Evolutionary conservation across 768 basidiomycete genomes (phyloP).

Genomic region (Tulasnella sp.): DNA sequence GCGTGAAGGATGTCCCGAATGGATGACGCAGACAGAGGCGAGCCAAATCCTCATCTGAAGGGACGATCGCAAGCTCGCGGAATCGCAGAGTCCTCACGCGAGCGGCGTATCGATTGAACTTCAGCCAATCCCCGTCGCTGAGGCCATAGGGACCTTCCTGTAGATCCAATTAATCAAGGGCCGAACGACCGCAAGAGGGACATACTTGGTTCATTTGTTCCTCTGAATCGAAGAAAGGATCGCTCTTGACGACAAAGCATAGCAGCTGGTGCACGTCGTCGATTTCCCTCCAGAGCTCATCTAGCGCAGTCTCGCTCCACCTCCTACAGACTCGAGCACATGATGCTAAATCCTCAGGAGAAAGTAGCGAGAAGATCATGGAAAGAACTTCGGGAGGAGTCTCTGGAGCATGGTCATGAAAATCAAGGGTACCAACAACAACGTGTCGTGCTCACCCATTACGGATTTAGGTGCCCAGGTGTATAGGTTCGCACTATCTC

Average conservation of each 20-base stretch:
- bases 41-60: not conserved
- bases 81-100: not conserved
- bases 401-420: too few species aligned
- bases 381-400: not conserved
- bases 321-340: not conserved
- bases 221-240: not conserved
- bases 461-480: too few species aligned
- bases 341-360: not conserved
- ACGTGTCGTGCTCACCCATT: too few species aligned
- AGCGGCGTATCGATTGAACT: not conserved
- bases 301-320: not conserved
- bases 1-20: not conserved
- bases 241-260: not conserved
- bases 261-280: not conserved
- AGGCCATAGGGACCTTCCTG: not conserved
- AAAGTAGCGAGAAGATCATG: not conserved
- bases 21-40: not conserved
- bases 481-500: too few species aligned
- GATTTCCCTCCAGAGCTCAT: not conserved
- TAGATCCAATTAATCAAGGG: not conserved
- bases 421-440: too few species aligned
- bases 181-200: not conserved
- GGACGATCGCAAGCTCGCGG: not conserved
- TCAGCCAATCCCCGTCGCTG: not conserved
- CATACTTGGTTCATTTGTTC: not conserved